A percentile compares a stretch with the other conserved stretches of the same genome.
These are phyloP conservation scores for Cercophora sp. DNA, from an alignment of 495 filamentous ascomycete genomes.

Conservation along the genomic window DNA sequence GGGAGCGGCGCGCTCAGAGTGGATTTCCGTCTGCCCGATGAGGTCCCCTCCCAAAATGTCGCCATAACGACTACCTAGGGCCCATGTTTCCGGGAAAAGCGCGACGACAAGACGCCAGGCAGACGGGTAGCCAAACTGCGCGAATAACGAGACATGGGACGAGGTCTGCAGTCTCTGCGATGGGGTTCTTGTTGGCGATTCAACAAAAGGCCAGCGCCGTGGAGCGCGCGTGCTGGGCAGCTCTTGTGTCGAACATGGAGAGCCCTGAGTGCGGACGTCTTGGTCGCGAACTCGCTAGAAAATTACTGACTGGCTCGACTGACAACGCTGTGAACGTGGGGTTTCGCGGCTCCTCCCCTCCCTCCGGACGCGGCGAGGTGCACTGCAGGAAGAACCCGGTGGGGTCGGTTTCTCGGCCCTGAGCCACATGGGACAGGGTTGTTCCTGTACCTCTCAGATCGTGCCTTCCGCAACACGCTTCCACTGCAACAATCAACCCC, in stretches of 20 bases:
- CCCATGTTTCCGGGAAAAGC: background rate
- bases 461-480: too few species aligned
- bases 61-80: background rate
- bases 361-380: background rate
- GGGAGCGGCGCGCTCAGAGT: background rate
- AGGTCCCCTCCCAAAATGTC: background rate
- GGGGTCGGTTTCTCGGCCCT: background rate
- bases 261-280: too few species aligned
- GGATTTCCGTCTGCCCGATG: conserved; percentile 8
- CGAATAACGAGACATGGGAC: background rate
- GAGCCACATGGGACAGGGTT: conserved; percentile 5
- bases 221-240: background rate
- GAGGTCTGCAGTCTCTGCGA: background rate
- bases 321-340: conserved; percentile 1
- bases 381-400: background rate
- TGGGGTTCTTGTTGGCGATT: background rate
- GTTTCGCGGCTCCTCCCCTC: background rate
- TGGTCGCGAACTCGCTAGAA: too few species aligned
- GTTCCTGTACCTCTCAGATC: background rate
- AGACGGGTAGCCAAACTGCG: background rate
- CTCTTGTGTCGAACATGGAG: too few species aligned
- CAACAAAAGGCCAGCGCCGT: conserved; percentile 1
- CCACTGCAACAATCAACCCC: too few species aligned
- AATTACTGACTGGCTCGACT: background rate
- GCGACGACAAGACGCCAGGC: background rate